A percentile compares a stretch with the other conserved stretches of the same genome.
phyloP scores from a whole-genome alignment of 768 basidiomycete genomes.

The Russula dissimulans region DNA sequence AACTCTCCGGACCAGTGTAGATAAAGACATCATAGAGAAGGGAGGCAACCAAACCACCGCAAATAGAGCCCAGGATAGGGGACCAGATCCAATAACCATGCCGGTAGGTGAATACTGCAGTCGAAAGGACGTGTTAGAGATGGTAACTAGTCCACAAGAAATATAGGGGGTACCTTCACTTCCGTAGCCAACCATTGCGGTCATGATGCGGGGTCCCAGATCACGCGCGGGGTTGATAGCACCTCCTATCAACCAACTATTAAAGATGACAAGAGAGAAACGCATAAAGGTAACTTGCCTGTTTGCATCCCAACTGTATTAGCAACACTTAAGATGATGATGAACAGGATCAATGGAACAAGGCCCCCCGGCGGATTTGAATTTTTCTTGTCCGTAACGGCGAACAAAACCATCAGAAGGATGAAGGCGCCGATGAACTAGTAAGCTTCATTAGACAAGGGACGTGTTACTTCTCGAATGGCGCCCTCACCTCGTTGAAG shows the following conservation, averaged over 20 bases:
- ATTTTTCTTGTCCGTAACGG: constrained; percentile 45
- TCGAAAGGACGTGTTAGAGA: background rate
- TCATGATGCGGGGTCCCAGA: constrained; percentile 58
- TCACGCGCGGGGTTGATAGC: constrained; percentile 68
- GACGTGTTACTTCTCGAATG: background rate
- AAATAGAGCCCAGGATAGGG: constrained; percentile 48
- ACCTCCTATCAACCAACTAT: constrained; percentile 30
- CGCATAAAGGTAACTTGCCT: constrained; percentile 3
- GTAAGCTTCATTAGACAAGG: background rate
- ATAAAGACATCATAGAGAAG: constrained; percentile 51
- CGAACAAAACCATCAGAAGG: constrained; percentile 45
- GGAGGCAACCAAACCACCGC: constrained; percentile 47
- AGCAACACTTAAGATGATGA: constrained; percentile 51
- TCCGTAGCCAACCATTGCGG: constrained; percentile 66
- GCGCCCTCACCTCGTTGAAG: constrained; percentile 34
- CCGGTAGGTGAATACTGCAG: constrained; percentile 31
- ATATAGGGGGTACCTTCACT: constrained; percentile 26
- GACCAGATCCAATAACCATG: constrained; percentile 73
- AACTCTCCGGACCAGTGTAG: constrained; percentile 46
- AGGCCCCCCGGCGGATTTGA: constrained; percentile 37
- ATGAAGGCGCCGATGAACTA: constrained; percentile 50
- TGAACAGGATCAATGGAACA: constrained; percentile 45
- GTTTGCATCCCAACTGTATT: constrained; percentile 54
- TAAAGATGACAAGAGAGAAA: background rate
- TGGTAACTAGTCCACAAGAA: background rate